A percentile compares a stretch with the other conserved stretches of the same genome.
phyloP scores from a whole-genome alignment of 176 grass and related monocot genomes.

The Avena sativa region DNA sequence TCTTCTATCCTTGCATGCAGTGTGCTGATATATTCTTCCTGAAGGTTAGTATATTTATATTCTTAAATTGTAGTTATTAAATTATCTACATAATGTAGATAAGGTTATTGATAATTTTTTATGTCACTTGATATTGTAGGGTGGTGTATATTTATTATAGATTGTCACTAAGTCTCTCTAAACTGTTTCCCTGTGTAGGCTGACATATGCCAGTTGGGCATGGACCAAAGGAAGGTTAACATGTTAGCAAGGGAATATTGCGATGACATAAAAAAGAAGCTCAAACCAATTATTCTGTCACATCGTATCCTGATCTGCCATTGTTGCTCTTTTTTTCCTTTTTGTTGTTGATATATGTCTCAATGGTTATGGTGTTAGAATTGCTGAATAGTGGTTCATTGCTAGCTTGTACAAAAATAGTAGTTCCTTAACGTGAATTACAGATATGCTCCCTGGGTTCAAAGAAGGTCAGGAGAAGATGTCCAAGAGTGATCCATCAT shows the following conservation, averaged over 20 bases:
- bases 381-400: constrained; percentile 9
- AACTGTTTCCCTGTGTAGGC: constrained; percentile 54
- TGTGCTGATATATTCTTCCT: constrained; percentile 98
- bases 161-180: background rate
- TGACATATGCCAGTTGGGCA: constrained; percentile 47
- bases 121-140: background rate
- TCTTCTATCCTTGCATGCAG: constrained; percentile 97
- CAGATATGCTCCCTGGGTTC: constrained; percentile 97
- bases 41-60: constrained; percentile 58
- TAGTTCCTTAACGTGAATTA: constrained; percentile 36
- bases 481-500: constrained; percentile 93
- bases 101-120: constrained; percentile 14
- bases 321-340: background rate
- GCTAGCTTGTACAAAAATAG: background rate
- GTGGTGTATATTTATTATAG: background rate
- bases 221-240: constrained; percentile 94
- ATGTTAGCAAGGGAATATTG: constrained; percentile 90
- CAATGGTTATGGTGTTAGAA: background rate
- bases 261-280: constrained; percentile 85
- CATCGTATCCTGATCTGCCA: constrained; percentile 71
- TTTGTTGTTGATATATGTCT: background rate
- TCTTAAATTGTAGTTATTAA: background rate
- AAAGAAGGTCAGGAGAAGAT: constrained; percentile 93
- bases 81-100: constrained; percentile 9
- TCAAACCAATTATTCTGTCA: constrained; percentile 96